Evolutionary conservation across 2,329 filamentous ascomycete genomes (phyloP), one percentile per base, ranked within the genome.

Genomic region (Metarhizium brunneum): DNA sequence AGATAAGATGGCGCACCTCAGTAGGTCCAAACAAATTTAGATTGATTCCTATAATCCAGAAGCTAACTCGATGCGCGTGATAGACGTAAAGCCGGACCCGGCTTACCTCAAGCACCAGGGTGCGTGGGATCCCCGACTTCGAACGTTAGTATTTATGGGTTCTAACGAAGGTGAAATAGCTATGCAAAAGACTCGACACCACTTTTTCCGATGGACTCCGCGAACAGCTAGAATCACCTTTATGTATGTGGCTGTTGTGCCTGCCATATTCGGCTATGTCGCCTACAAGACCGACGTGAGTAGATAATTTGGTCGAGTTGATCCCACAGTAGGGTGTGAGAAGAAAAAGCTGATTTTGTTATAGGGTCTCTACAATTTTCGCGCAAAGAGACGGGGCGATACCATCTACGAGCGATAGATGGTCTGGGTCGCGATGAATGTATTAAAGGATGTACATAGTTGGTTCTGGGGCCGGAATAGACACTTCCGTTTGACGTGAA

Each of bases 191-290:
- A 90, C 89, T 77, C 87, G 94, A 62, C 87, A 92, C 82, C 90
- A 90, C 76, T 96, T 90, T 82, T 99, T 97, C 82, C 83, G 90
- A 72, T 97, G 90, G 90, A 97, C 88, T 40, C 82, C 84, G 53
- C 81, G 88, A 66, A 95, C 90, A 49, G 90, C 90, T 35, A 84
- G 83, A 75, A 73, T 96, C 66, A 85, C 86, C 4, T 83, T 96
- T 68, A 77, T 86, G 61, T 96, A 92, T 72, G 81, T 87, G 57
- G 75, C 85, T 38, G 75, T 86, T 54, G 81, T 96, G 47, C 94
- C 94, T 7, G 71, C 75, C 45, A 76, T 88, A 56, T 65, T 95
- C 62, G 85, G 85, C 50, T 85, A 85, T 67, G 67, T 89, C 56
- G 90, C 84, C 57, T 95, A 88, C 70, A 84, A 82, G 68, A 92